A percentile compares a stretch with the other conserved stretches of the same genome.
Conservation (phyloP, 164 flowering plant species). For the Sextonia rubra region DNA sequence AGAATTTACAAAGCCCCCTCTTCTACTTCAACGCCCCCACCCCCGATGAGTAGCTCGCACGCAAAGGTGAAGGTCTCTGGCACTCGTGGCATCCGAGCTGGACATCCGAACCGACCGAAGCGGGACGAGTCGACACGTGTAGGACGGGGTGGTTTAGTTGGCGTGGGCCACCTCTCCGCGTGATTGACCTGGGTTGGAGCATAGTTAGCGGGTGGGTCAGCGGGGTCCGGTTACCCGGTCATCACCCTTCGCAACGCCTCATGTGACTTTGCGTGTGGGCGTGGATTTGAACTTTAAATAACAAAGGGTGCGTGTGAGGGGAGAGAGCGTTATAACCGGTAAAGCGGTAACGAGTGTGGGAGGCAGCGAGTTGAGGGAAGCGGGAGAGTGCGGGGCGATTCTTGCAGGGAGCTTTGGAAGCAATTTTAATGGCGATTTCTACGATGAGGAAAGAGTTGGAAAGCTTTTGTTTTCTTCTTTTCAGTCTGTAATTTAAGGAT, state of each 20-base stretch:
- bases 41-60: conserved; percentile 20
- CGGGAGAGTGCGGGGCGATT: background rate
- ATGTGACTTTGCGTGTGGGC: conserved; percentile 16
- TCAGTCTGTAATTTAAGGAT: background rate
- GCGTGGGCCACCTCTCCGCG: background rate
- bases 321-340: background rate
- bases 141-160: background rate
- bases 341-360: background rate
- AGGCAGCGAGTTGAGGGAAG: background rate
- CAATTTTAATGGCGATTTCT: conserved; percentile 19
- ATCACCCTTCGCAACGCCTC: background rate
- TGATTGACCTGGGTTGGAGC: conserved; percentile 11
- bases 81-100: conserved; percentile 11
- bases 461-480: conserved; percentile 1
- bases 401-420: background rate
- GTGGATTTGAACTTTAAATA: conserved; percentile 14
- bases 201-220: conserved; percentile 19
- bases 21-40: too few relatives aligned
- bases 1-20: background rate
- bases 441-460: conserved; percentile 13
- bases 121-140: conserved; percentile 8
- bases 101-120: background rate
- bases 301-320: background rate
- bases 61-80: conserved; percentile 5
- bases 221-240: conserved; percentile 7